Conservation (phyloP, 176 grass and related monocot species). For the Avena sativa region DNA sequence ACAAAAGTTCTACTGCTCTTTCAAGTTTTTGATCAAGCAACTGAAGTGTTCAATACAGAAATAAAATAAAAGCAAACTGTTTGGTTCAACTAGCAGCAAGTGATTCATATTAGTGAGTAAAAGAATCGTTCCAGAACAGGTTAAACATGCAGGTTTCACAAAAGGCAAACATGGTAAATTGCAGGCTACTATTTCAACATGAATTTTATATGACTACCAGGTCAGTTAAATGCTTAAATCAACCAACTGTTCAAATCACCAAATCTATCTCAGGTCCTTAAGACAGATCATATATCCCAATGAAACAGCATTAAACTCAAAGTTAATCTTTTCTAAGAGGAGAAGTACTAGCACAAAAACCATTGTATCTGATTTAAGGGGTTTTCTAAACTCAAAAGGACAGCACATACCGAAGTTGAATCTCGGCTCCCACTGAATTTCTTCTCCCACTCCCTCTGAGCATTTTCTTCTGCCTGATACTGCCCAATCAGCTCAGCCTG, state of each 20-base stretch:
- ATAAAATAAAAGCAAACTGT: constrained; percentile 20
- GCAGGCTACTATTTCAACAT: neutral
- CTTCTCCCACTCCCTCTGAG: constrained; percentile 96
- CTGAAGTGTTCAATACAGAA: constrained; percentile 2
- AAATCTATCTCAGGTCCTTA: neutral
- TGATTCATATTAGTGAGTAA: constrained; percentile 5
- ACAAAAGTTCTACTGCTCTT: neutral
- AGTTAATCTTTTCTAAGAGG: neutral
- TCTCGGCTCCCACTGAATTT: constrained; percentile 57
- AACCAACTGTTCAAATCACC: neutral
- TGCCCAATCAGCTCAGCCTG: constrained; percentile 83
- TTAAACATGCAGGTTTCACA: constrained; percentile 3
- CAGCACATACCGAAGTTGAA: constrained; percentile 48
- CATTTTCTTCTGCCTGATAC: constrained; percentile 84
- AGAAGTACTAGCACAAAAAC: constrained; percentile 2
- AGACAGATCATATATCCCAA: neutral
- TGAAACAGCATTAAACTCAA: neutral
- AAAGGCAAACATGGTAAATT: neutral
- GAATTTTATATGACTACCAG: neutral
- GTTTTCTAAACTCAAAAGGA: neutral
- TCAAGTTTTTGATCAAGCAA: neutral
- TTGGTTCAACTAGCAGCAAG: constrained; percentile 24
- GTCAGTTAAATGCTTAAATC: neutral
- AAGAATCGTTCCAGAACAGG: neutral
- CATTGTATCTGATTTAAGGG: neutral